A percentile compares a stretch with the other conserved stretches of the same genome.
Evolutionary conservation across 257 asterid genomes (phyloP).

Genomic region (Przewalskia tangutica): DNA sequence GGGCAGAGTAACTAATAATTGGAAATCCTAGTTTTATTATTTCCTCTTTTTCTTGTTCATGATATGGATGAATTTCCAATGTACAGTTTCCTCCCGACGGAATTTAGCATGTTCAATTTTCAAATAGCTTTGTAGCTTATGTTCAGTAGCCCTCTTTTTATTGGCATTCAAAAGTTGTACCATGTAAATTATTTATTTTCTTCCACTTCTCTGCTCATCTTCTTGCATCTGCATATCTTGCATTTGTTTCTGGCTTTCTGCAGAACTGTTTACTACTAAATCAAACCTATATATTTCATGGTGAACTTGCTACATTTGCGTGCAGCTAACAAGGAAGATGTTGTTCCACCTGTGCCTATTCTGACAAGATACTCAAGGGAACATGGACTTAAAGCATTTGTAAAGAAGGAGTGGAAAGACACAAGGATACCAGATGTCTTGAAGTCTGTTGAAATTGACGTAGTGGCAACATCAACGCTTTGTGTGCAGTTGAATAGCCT

Average conservation of each 20-base stretch:
- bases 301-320: conserved; percentile 11
- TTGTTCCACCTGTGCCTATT: conserved; percentile 80
- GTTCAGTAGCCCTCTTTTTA: not conserved
- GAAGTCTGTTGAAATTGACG: conserved; percentile 48
- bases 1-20: not conserved
- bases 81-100: not conserved
- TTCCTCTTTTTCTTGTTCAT: not conserved
- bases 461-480: conserved; percentile 62
- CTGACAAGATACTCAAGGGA: conserved; percentile 83
- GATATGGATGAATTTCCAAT: not conserved
- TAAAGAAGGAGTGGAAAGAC: conserved; percentile 77
- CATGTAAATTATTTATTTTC: not conserved
- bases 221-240: not conserved
- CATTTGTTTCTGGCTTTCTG: not conserved
- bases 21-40: not conserved
- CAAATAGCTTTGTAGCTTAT: not conserved
- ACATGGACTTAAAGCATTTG: conserved; percentile 77
- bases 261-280: not conserved
- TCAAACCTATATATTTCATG: not conserved
- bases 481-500: conserved; percentile 89
- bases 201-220: not conserved
- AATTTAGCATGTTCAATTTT: not conserved
- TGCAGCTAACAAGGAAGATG: conserved; percentile 90
- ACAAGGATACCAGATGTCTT: conserved; percentile 61
- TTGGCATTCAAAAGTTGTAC: not conserved